Conservation (phyloP, 164 flowering plant species). For the Euptelea pleiosperma region DNA sequence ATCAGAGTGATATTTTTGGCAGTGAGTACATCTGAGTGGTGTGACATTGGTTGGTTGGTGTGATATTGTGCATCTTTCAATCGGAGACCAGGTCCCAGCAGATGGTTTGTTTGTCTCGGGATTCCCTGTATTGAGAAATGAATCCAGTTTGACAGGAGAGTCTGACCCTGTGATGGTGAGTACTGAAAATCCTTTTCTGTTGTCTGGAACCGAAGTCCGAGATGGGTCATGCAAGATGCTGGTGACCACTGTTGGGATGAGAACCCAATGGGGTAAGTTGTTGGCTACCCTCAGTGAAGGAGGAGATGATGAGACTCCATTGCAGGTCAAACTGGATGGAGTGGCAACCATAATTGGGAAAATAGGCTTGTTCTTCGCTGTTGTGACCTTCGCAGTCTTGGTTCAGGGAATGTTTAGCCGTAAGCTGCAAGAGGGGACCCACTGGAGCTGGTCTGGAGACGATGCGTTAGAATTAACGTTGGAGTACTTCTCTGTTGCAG, state of each 20-base stretch:
- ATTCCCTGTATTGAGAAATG: slow-evolving; percentile 67
- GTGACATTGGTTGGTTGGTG: too few relatives aligned
- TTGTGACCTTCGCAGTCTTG: slow-evolving; percentile 76
- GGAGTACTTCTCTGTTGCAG: slow-evolving; percentile 83
- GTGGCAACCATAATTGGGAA: slow-evolving; percentile 89
- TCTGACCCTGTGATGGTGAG: slow-evolving; percentile 65
- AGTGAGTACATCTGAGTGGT: too few relatives aligned
- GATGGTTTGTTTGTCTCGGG: slow-evolving; percentile 84
- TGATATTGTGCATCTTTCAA: slow-evolving; percentile 82
- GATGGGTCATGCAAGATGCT: slow-evolving; percentile 91
- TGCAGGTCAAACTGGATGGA: slow-evolving; percentile 84
- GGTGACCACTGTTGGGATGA: slow-evolving; percentile 91
- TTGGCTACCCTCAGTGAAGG: slow-evolving; percentile 92
- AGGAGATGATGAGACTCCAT: too few relatives aligned
- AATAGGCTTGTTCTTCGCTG: slow-evolving; percentile 83
- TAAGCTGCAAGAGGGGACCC: slow-evolving; percentile 56
- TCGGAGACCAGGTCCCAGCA: too few relatives aligned
- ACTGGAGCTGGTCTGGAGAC: slow-evolving; percentile 73
- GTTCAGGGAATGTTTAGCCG: slow-evolving; percentile 56
- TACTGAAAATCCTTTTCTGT: slow-evolving; percentile 59
- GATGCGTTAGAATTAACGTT: slow-evolving; percentile 64
- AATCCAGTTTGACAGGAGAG: slow-evolving; percentile 91
- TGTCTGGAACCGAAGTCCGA: slow-evolving; percentile 88
- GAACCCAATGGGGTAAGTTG: slow-evolving; percentile 93
- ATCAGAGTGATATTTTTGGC: too few relatives aligned